Conservation (phyloP, 2,329 filamentous ascomycete genomes). For the Ophiocordyceps sinensis region DNA sequence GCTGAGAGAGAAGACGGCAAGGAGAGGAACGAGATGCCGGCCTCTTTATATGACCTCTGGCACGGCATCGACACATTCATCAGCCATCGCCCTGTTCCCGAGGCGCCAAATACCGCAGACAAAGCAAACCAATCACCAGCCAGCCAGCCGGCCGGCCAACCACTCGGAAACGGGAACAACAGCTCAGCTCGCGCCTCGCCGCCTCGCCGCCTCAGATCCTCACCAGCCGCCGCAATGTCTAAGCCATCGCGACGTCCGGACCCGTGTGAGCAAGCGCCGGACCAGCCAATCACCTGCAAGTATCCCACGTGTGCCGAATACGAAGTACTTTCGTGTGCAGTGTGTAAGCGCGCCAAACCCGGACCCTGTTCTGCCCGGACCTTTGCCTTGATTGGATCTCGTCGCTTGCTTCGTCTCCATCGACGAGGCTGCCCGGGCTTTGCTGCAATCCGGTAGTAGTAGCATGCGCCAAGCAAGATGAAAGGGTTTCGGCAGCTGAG, state of each 20-base stretch:
- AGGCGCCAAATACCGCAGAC: not conserved
- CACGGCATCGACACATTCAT: not conserved
- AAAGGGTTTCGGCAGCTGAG: no score
- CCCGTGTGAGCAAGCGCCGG: constrained; percentile 9
- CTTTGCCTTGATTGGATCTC: no score
- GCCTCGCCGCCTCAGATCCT: no score
- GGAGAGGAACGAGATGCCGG: not conserved
- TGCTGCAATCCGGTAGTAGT: no score
- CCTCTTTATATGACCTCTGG: not conserved
- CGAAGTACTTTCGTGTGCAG: no score
- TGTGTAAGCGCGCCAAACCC: not conserved
- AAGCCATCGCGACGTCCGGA: not conserved
- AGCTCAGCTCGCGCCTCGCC: not conserved
- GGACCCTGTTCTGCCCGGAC: no score
- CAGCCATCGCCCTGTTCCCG: not conserved
- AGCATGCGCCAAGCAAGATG: no score
- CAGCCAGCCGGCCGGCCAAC: no score
- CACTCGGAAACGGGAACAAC: no score
- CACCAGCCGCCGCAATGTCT: not conserved
- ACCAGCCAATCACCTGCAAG: constrained; percentile 8
- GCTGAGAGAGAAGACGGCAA: not conserved
- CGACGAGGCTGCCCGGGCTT: no score
- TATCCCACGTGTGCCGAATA: not conserved
- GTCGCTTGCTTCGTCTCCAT: no score
- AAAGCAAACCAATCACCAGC: not conserved